A percentile compares a stretch with the other conserved stretches of the same genome.
These are phyloP conservation scores for Ajuga chamaepitys DNA, from an alignment of 257 asterid genomes.

Conservation along the genomic window DNA sequence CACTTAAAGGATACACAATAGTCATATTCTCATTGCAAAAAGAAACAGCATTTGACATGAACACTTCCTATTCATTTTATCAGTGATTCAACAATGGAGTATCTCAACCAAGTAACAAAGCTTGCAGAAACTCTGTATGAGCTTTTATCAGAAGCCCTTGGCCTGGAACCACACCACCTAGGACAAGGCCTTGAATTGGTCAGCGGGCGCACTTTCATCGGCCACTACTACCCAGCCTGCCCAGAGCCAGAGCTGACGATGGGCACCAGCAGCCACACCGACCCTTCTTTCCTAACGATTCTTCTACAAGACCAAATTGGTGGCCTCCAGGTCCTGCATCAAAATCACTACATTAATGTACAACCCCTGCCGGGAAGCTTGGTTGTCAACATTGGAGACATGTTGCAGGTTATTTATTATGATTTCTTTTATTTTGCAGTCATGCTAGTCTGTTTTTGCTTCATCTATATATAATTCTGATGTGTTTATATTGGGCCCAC, in stretches of 20 bases:
- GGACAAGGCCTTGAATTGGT: slow-evolving; percentile 33
- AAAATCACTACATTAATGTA: slow-evolving; percentile 40
- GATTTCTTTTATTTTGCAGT: too few relatives aligned
- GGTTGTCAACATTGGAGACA: slow-evolving; percentile 62
- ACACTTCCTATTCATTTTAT: not conserved
- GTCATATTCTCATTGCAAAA: too few relatives aligned
- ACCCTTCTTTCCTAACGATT: slow-evolving; percentile 48
- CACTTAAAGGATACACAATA: too few relatives aligned
- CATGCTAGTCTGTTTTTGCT: too few relatives aligned
- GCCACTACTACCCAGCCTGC: slow-evolving; percentile 68
- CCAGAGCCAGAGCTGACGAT: slow-evolving; percentile 65
- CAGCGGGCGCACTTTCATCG: slow-evolving; percentile 20
- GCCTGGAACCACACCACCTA: slow-evolving; percentile 35
- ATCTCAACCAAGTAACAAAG: slow-evolving; percentile 23
- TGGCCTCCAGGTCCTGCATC: slow-evolving; percentile 58
- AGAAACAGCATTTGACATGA: too few relatives aligned
- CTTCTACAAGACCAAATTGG: slow-evolving; percentile 58
- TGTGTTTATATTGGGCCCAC: too few relatives aligned
- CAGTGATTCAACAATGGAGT: slow-evolving; percentile 42
- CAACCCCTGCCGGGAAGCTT: slow-evolving; percentile 41
- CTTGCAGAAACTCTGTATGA: slow-evolving; percentile 39
- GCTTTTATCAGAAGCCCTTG: slow-evolving; percentile 71
- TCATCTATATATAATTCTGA: too few relatives aligned
- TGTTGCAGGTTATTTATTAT: too few relatives aligned
- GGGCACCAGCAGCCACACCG: slow-evolving; percentile 63